These are phyloP conservation scores for Kingdonia uniflora DNA, from an alignment of 164 flowering plant genomes.

Conservation along the genomic window DNA sequence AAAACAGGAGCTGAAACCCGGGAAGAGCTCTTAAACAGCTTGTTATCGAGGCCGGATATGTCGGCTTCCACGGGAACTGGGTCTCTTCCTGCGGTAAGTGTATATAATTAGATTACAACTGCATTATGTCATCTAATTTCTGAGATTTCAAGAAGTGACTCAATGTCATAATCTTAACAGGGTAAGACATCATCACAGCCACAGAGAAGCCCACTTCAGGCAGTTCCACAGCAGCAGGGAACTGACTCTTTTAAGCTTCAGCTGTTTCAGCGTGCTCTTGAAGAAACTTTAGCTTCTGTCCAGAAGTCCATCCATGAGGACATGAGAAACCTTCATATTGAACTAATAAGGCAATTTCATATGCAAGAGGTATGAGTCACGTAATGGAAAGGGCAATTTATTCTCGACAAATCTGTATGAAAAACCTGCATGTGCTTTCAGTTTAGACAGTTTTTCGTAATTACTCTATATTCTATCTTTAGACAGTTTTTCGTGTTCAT, in stretches of 20 bases:
- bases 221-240: slow-evolving; percentile 27
- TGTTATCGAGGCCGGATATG: slow-evolving; percentile 41
- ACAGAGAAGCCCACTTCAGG: slow-evolving; percentile 25
- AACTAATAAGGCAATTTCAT: slow-evolving; percentile 73
- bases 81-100: slow-evolving; percentile 32
- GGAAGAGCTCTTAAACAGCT: slow-evolving; percentile 58
- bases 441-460: too few relatives aligned
- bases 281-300: slow-evolving; percentile 59
- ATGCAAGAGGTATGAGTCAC: slow-evolving; percentile 47
- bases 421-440: too few relatives aligned
- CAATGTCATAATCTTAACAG: slow-evolving; percentile 10
- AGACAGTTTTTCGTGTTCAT: too few relatives aligned
- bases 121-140: neutral
- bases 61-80: slow-evolving; percentile 32
- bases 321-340: slow-evolving; percentile 90
- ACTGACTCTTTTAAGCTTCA: slow-evolving; percentile 64
- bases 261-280: slow-evolving; percentile 76
- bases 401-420: too few relatives aligned
- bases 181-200: slow-evolving; percentile 22
- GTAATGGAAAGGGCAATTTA: slow-evolving; percentile 9
- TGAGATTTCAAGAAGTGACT: neutral
- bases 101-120: slow-evolving; percentile 16
- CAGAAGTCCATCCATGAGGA: slow-evolving; percentile 85
- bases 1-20: slow-evolving; percentile 81
- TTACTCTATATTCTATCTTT: too few relatives aligned